Base-by-base conservation (phyloP, 1,284 basidiomycete genomes). In the Peniophora sp. region DNA sequence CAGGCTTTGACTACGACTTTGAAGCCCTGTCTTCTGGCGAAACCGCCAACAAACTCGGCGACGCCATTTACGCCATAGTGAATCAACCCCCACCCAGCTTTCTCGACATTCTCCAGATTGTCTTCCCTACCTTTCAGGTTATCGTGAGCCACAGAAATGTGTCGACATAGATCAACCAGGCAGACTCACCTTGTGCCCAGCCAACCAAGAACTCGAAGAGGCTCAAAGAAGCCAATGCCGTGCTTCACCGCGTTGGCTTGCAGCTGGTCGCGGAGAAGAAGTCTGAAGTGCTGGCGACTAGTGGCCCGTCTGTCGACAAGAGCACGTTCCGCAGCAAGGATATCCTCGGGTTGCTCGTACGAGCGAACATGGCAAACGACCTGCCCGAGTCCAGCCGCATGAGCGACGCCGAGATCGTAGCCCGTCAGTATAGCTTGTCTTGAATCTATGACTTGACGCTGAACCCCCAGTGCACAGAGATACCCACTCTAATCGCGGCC, bases 401-500 rank as follows among this genome's bases (percentile, higher is more conserved):
- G 69, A 72, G 73, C 24, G 87, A 92, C 56, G 75, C 79, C 24
- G 89, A 91, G 58, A 81, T 92, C 0, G 59, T 87, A 25, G 79
- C 81, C 5, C 89, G 89, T 80, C 71, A 68, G 74, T 77, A 57
- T 41, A n/a, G 8, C 20, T 41, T 16, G 9, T 22, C 16, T n/a
- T 36, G 35, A 36, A n/a, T 41, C 39, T 1, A n/a, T 41, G 9
- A 22, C 39, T n/a, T 8, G 9, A 41, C 39, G 6, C 16, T 22
- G 9, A n/a, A 17, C 20, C n/a, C 20, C 8, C 39, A 16, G 9
- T 41, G n/a, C 20, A n/a, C 49, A 61, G 56, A 60, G 53, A 55
- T 61, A 20, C 59, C 60, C 11, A 61, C 61, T 1, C 59, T 61
- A 52, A 44, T 65, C 2, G 50, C 59, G 3, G 57, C 61, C 20